phyloP scores from a whole-genome alignment of 805 yeast species.

The Zygosaccharomyces gambellarensis region DNA sequence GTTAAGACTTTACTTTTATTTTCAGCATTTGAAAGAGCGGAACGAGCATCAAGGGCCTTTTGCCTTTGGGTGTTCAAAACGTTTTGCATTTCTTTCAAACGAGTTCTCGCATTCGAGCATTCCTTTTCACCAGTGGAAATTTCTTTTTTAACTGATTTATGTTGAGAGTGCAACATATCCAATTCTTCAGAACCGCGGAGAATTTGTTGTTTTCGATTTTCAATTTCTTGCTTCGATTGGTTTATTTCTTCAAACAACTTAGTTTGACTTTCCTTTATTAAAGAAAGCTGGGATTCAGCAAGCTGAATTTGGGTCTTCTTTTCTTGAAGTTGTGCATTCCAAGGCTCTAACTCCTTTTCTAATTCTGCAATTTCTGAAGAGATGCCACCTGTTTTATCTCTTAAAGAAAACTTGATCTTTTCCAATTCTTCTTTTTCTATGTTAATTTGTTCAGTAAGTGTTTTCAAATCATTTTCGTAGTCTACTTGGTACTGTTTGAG shows the following conservation, averaged over 20 bases:
- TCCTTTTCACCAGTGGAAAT: slow-evolving; percentile 55
- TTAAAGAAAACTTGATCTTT: slow-evolving; percentile 57
- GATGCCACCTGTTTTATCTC: slow-evolving; percentile 67
- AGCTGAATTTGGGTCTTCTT: slow-evolving; percentile 61
- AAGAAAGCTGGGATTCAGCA: slow-evolving; percentile 59
- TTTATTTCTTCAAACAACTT: slow-evolving; percentile 44
- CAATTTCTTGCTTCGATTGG: slow-evolving; percentile 41
- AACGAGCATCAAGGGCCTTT: slow-evolving; percentile 60
- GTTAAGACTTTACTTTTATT: slow-evolving; percentile 70
- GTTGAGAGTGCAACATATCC: slow-evolving; percentile 44
- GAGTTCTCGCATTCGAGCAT: slow-evolving; percentile 43
- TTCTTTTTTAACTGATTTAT: slow-evolving; percentile 48
- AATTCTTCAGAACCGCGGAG: slow-evolving; percentile 46
- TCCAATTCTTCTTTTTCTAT: slow-evolving; percentile 56
- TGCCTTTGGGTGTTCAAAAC: slow-evolving; percentile 54
- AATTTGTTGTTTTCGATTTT: slow-evolving; percentile 44
- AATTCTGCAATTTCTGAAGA: slow-evolving; percentile 59
- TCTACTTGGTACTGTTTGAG: slow-evolving; percentile 43
- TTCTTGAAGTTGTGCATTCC: slow-evolving; percentile 63
- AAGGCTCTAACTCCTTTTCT: slow-evolving; percentile 73
- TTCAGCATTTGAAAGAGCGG: slow-evolving; percentile 50
- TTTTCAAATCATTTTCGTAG: slow-evolving; percentile 41
- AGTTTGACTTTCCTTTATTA: slow-evolving; percentile 45
- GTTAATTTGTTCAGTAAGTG: slow-evolving; percentile 43
- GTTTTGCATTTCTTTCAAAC: slow-evolving; percentile 50